A percentile compares a stretch with the other conserved stretches of the same genome.
These are phyloP conservation scores for Candida tammaniensis DNA, from an alignment of 805 yeast species.

Conservation along the genomic window DNA sequence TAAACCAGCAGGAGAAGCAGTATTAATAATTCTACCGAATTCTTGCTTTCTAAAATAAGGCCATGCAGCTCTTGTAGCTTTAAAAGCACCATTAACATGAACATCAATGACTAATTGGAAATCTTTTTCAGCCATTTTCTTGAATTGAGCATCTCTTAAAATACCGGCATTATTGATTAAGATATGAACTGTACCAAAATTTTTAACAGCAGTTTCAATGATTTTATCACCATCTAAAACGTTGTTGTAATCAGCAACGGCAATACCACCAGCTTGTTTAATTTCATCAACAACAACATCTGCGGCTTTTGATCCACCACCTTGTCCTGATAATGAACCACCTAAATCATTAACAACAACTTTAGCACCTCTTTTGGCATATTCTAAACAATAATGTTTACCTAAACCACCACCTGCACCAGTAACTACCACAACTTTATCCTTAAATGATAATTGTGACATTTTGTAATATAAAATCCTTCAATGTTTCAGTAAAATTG, in stretches of 20 bases:
- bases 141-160: slow-evolving; percentile 80
- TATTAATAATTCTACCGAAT: slow-evolving; percentile 86
- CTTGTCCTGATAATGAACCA: slow-evolving; percentile 74
- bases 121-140: slow-evolving; percentile 79
- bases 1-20: slow-evolving; percentile 96
- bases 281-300: slow-evolving; percentile 89
- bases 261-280: slow-evolving; percentile 69
- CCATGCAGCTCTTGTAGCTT: slow-evolving; percentile 89
- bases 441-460: slow-evolving; percentile 54
- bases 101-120: slow-evolving; percentile 80
- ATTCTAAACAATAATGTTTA: slow-evolving; percentile 79
- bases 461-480: slow-evolving; percentile 17
- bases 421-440: slow-evolving; percentile 87
- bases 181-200: slow-evolving; percentile 85
- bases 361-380: slow-evolving; percentile 87
- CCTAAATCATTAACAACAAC: slow-evolving; percentile 96
- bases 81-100: slow-evolving; percentile 86
- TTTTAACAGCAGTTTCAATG: slow-evolving; percentile 78
- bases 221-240: slow-evolving; percentile 83
- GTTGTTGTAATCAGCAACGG: slow-evolving; percentile 93
- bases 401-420: slow-evolving; percentile 99
- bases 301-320: slow-evolving; percentile 71
- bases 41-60: slow-evolving; percentile 79
- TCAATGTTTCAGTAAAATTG: too few relatives aligned
- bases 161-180: slow-evolving; percentile 95